Evolutionary conservation across 352 stramenopile species (phyloP).

Genomic region (Pythium phragmitis): DNA sequence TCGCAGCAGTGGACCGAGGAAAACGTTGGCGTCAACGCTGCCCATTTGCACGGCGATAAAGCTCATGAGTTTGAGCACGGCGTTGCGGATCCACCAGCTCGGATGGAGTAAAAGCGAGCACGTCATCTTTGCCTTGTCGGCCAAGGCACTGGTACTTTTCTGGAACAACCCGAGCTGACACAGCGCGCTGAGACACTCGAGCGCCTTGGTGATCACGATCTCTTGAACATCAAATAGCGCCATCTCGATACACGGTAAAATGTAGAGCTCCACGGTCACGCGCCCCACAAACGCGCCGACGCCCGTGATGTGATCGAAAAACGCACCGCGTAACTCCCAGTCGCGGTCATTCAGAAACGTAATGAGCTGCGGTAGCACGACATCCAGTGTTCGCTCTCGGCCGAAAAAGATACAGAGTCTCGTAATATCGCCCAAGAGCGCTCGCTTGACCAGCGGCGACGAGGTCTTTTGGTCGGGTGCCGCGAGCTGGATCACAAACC

Average conservation of each 20-base stretch:
- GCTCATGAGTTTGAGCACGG: conserved; percentile 84
- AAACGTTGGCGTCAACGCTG: conserved; percentile 90
- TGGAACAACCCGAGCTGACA: conserved; percentile 92
- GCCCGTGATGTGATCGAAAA: conserved; percentile 93
- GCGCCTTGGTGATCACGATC: conserved; percentile 92
- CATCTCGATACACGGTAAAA: conserved; percentile 97
- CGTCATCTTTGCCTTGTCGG: conserved; percentile 85
- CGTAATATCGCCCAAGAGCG: conserved; percentile 94
- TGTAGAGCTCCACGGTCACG: conserved; percentile 94
- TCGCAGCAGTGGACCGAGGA: conserved; percentile 86
- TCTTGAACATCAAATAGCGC: conserved; percentile 96
- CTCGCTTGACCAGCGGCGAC: conserved; percentile 93
- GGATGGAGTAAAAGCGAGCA: conserved; percentile 85
- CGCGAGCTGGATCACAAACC: conserved; percentile 94
- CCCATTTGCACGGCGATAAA: conserved; percentile 86
- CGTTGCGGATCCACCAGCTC: conserved; percentile 88
- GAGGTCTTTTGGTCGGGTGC: conserved; percentile 86
- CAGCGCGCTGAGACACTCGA: conserved; percentile 90
- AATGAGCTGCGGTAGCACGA: conserved; percentile 96
- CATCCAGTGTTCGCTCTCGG: conserved; percentile 91
- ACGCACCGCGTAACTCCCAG: conserved; percentile 84
- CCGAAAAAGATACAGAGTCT: conserved; percentile 97
- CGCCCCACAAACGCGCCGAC: conserved; percentile 94
- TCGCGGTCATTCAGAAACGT: conserved; percentile 97
- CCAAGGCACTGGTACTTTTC: conserved; percentile 70